Evolutionary conservation across 1,284 basidiomycete species (phyloP).

Genomic region (Wallemia hederae): DNA sequence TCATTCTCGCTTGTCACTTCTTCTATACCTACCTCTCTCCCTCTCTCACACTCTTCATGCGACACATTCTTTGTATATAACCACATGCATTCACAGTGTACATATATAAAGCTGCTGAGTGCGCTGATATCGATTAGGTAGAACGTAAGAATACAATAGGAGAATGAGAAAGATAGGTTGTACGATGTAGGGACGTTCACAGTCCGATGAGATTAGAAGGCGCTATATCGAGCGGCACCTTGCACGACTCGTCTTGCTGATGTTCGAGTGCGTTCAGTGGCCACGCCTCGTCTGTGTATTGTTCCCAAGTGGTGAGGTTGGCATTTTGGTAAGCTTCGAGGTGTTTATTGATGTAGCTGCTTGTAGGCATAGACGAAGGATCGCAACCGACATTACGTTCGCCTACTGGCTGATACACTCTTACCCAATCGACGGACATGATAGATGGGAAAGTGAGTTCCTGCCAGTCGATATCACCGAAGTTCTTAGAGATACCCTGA

Average conservation of each 20-base stretch:
- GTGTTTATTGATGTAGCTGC: slow-evolving; percentile 5
- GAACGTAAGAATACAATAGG: too few relatives aligned
- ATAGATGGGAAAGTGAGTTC: background rate
- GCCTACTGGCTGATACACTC: background rate
- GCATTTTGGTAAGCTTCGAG: slow-evolving; percentile 16
- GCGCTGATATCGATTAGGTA: too few relatives aligned
- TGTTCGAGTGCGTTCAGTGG: background rate
- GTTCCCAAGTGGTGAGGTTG: slow-evolving; percentile 19
- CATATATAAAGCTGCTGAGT: too few relatives aligned
- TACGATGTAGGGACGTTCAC: too few relatives aligned
- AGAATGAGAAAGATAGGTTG: too few relatives aligned
- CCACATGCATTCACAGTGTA: background rate
- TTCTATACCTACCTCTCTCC: background rate
- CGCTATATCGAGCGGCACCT: background rate
- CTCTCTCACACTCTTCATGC: background rate
- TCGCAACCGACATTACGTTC: slow-evolving; percentile 53
- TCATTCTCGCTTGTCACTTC: too few relatives aligned
- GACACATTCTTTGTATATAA: background rate
- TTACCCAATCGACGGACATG: background rate
- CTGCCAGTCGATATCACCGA: background rate
- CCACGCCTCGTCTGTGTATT: background rate
- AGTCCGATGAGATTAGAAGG: background rate
- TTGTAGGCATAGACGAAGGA: slow-evolving; percentile 27
- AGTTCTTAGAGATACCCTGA: slow-evolving; percentile 1
- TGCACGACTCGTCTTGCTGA: background rate